A percentile compares a stretch with the other conserved stretches of the same genome.
phyloP scores from a whole-genome alignment of 768 basidiomycete species.

The Lactifluus hygrophoroides region DNA sequence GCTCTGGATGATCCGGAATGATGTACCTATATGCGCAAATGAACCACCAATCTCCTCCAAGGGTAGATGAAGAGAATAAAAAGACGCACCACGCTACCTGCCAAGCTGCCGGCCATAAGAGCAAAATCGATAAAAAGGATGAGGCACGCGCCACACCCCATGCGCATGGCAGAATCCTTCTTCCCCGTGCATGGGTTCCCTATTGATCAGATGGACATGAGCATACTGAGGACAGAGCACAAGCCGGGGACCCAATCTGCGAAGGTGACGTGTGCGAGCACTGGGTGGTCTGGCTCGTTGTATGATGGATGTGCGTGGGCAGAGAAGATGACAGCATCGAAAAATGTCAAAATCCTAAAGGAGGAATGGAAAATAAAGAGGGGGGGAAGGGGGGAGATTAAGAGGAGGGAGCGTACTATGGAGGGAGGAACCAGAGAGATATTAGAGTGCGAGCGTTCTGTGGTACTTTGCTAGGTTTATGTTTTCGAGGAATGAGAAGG shows the following conservation, averaged over 20 bases:
- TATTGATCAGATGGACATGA: constrained; percentile 95
- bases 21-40: constrained; percentile 66
- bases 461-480: constrained; percentile 67
- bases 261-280: constrained; percentile 78
- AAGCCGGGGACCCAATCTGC: constrained; percentile 98
- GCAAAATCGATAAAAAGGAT: constrained; percentile 95
- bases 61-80: background rate
- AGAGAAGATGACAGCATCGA: constrained; percentile 88
- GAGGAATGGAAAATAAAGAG: constrained; percentile 86
- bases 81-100: constrained; percentile 82
- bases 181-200: constrained; percentile 73
- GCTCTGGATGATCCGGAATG: constrained; percentile 58
- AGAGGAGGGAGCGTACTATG: too few species aligned
- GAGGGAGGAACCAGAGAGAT: too few species aligned
- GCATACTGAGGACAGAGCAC: constrained; percentile 82
- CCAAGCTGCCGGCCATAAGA: constrained; percentile 93
- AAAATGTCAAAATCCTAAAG: constrained; percentile 88
- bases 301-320: constrained; percentile 74
- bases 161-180: constrained; percentile 67
- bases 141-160: constrained; percentile 78
- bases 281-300: constrained; percentile 57
- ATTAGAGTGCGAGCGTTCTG: constrained; percentile 51
- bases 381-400: background rate
- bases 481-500: constrained; percentile 48
- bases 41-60: background rate